phyloP scores from a whole-genome alignment of 768 basidiomycete species.

The Boletus rufocinnamomeus region DNA sequence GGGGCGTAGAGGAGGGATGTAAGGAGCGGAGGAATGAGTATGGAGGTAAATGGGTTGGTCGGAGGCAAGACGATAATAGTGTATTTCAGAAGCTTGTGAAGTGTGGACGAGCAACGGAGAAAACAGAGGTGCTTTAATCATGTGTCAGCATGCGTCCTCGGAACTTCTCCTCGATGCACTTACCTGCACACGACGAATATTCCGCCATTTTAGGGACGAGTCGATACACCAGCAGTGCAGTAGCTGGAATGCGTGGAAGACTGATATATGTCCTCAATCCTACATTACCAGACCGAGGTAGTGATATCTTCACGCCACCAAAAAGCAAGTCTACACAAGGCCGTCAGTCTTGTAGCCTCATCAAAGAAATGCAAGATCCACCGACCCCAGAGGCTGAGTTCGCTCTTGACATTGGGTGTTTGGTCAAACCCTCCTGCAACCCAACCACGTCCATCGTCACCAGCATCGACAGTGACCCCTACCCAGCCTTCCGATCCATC shows the following conservation, averaged over 20 bases:
- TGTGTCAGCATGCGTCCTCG: slow-evolving; percentile 11
- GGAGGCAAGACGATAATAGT: slow-evolving; percentile 60
- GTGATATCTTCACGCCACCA: slow-evolving; percentile 35
- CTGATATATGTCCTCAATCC: slow-evolving; percentile 45
- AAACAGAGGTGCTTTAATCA: slow-evolving; percentile 49
- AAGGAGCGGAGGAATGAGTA: slow-evolving; percentile 69
- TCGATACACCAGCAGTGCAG: slow-evolving; percentile 67
- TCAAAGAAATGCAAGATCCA: slow-evolving; percentile 6
- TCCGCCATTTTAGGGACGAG: slow-evolving; percentile 38
- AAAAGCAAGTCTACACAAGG: slow-evolving; percentile 43
- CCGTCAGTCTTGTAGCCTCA: slow-evolving; percentile 10
- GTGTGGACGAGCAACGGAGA: slow-evolving; percentile 68
- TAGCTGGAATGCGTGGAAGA: slow-evolving; percentile 59
- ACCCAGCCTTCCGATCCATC: slow-evolving; percentile 42
- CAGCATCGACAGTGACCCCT: slow-evolving; percentile 51
- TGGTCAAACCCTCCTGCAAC: slow-evolving; percentile 55
- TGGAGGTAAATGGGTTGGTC: slow-evolving; percentile 48
- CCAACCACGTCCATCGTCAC: slow-evolving; percentile 60
- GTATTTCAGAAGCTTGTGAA: slow-evolving; percentile 60
- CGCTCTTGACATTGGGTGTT: slow-evolving; percentile 33
- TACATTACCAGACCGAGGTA: slow-evolving; percentile 30
- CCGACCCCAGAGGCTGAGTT: slow-evolving; percentile 47
- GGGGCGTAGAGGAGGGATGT: slow-evolving; percentile 38
- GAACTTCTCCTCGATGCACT: neutral
- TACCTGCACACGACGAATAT: slow-evolving; percentile 34